Evolutionary conservation across 2,329 filamentous ascomycete species (phyloP).

Genomic region (Hypoxylon sp.): DNA sequence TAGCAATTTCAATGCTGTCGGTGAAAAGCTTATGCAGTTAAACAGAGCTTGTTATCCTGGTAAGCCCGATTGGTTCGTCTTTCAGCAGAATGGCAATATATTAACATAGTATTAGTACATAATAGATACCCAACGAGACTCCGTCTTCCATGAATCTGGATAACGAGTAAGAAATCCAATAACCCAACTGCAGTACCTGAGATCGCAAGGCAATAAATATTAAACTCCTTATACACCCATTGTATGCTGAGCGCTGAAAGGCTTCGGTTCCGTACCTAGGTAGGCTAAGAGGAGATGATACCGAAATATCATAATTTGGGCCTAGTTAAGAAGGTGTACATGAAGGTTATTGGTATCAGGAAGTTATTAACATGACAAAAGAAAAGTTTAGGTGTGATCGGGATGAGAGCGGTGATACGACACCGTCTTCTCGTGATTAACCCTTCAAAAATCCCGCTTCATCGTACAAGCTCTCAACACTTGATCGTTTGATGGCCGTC

Average conservation of each 20-base stretch:
- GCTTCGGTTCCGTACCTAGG: not conserved
- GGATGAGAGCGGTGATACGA: constrained; percentile 3
- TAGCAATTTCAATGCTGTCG: not conserved
- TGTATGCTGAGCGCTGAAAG: not conserved
- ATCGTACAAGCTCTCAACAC: constrained; percentile 47
- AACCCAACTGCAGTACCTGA: constrained; percentile 1
- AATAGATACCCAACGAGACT: constrained; percentile 12
- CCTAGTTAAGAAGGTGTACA: constrained; percentile 13
- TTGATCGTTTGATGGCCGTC: constrained; percentile 25
- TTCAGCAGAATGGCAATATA: not conserved
- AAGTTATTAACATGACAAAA: constrained; percentile 27
- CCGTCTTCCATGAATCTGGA: not conserved
- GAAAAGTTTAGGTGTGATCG: constrained; percentile 1
- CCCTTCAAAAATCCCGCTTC: constrained; percentile 47
- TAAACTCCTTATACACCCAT: constrained; percentile 12
- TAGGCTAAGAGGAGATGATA: constrained; percentile 1
- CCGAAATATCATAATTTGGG: constrained; percentile 6
- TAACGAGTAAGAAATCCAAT: not conserved
- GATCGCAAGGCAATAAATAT: not conserved
- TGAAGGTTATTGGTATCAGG: constrained; percentile 29
- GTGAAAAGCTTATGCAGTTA: not conserved
- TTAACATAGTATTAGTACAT: constrained; percentile 14
- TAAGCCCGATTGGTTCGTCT: constrained; percentile 1
- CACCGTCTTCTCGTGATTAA: constrained; percentile 16
- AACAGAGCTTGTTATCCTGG: constrained; percentile 8